Evolutionary conservation across 148 eudicot species (phyloP).

Genomic region (Silene conica): DNA sequence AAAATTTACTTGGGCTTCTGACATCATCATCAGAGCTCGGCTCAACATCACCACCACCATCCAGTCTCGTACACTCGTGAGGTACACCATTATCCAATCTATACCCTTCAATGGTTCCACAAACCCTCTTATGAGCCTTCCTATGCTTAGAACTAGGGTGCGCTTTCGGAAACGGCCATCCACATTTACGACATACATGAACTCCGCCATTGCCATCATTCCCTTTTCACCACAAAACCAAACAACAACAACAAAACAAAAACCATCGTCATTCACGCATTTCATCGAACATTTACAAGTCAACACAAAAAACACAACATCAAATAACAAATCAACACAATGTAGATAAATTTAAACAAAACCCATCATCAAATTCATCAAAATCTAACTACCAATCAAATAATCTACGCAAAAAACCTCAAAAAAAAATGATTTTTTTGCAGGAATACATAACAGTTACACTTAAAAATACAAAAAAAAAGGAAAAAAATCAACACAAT

Average conservation of each 20-base stretch:
- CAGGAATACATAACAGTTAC: background rate
- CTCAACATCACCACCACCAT: slow-evolving; percentile 51
- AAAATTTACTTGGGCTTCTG: slow-evolving; percentile 40
- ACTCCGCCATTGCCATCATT: slow-evolving; percentile 47
- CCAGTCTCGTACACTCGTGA: slow-evolving; percentile 26
- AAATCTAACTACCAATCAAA: background rate
- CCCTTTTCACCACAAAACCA: slow-evolving; percentile 23
- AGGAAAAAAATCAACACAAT: background rate
- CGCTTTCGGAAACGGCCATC: slow-evolving; percentile 74
- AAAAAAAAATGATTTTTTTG: background rate
- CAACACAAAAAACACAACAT: background rate
- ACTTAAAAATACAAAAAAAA: background rate
- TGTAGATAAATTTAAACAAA: background rate
- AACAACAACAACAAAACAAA: slow-evolving; percentile 19
- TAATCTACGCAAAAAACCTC: background rate
- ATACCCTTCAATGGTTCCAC: slow-evolving; percentile 70
- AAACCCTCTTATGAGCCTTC: slow-evolving; percentile 73
- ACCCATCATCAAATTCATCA: slow-evolving; percentile 1
- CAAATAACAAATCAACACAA: background rate
- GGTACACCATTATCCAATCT: slow-evolving; percentile 26
- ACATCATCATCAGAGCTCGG: slow-evolving; percentile 43
- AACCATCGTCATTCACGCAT: slow-evolving; percentile 19
- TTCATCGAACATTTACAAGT: slow-evolving; percentile 17
- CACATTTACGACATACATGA: slow-evolving; percentile 60
- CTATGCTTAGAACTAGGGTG: slow-evolving; percentile 75